Evolutionary conservation across 305 asterid species (phyloP).

Genomic region (Ajuga reptans): DNA sequence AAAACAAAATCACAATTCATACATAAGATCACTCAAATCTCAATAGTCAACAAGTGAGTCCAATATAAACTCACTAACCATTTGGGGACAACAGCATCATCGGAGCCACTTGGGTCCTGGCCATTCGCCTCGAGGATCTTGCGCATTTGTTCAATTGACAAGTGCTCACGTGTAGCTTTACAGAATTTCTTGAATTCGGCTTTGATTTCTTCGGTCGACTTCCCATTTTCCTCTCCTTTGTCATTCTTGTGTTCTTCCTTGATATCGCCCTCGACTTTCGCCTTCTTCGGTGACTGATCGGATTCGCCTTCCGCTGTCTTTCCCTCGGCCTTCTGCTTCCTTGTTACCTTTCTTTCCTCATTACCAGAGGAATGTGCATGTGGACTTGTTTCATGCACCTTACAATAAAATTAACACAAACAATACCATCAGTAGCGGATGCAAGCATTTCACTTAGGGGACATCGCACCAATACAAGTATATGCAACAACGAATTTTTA

Average conservation of each 20-base stretch:
- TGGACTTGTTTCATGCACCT: constrained; percentile 54
- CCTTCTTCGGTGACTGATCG: constrained; percentile 47
- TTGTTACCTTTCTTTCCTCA: constrained; percentile 54
- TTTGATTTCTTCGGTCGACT: constrained; percentile 32
- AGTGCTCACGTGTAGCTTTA: constrained; percentile 46
- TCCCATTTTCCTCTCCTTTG: constrained; percentile 20
- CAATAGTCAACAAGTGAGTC: background rate
- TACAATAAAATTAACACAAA: background rate
- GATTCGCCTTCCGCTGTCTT: constrained; percentile 26
- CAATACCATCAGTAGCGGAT: too few species aligned
- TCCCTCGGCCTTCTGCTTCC: constrained; percentile 70
- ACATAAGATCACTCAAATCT: too few species aligned
- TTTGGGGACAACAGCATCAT: constrained; percentile 76
- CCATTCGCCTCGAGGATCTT: constrained; percentile 62
- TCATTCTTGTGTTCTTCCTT: constrained; percentile 17
- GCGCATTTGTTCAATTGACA: constrained; percentile 67
- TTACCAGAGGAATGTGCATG: constrained; percentile 35
- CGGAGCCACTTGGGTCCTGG: constrained; percentile 37
- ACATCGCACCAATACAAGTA: too few species aligned
- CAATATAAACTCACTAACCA: constrained; percentile 35
- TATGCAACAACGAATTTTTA: too few species aligned
- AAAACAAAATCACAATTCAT: background rate
- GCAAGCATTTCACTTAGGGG: too few species aligned
- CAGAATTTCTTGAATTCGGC: constrained; percentile 61
- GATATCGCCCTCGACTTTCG: constrained; percentile 20